phyloP scores from a whole-genome alignment of 768 basidiomycete species.

The Tulasnella sp. region DNA sequence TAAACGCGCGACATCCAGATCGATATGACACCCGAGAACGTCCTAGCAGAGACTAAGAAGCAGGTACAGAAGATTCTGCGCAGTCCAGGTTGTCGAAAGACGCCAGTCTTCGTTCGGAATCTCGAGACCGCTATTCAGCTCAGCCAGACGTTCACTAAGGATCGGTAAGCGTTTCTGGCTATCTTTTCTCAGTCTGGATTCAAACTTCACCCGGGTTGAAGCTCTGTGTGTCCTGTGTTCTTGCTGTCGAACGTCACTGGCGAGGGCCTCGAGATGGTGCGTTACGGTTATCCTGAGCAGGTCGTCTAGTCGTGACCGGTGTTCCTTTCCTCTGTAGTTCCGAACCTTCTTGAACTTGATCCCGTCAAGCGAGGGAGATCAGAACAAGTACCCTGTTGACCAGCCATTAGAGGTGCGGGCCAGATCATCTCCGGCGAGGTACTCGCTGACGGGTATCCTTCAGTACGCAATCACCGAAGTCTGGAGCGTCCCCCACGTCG shows the following conservation, averaged over 20 bases:
- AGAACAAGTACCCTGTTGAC: constrained; percentile 72
- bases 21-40: constrained; percentile 95
- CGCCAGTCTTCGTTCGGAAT: constrained; percentile 79
- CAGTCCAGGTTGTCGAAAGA: constrained; percentile 69
- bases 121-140: constrained; percentile 76
- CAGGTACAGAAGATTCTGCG: constrained; percentile 89
- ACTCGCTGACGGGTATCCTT: background rate
- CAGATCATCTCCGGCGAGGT: background rate
- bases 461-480: constrained; percentile 78
- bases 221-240: constrained; percentile 79
- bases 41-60: constrained; percentile 84
- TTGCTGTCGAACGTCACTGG: constrained; percentile 93
- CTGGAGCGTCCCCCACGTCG: constrained; percentile 34
- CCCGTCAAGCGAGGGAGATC: constrained; percentile 80
- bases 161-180: constrained; percentile 49
- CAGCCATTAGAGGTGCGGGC: constrained; percentile 68
- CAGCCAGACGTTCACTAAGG: constrained; percentile 66
- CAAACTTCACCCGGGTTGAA: background rate
- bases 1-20: constrained; percentile 49
- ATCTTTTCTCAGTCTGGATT: background rate
- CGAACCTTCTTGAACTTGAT: constrained; percentile 88
- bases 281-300: background rate
- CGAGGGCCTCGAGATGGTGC: constrained; percentile 77
- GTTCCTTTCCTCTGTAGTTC: constrained; percentile 47
- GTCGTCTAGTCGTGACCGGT: constrained; percentile 11